These are phyloP conservation scores for Mesembryanthemum crystallinum DNA, from an alignment of 148 eudicot genomes.

Conservation along the genomic window DNA sequence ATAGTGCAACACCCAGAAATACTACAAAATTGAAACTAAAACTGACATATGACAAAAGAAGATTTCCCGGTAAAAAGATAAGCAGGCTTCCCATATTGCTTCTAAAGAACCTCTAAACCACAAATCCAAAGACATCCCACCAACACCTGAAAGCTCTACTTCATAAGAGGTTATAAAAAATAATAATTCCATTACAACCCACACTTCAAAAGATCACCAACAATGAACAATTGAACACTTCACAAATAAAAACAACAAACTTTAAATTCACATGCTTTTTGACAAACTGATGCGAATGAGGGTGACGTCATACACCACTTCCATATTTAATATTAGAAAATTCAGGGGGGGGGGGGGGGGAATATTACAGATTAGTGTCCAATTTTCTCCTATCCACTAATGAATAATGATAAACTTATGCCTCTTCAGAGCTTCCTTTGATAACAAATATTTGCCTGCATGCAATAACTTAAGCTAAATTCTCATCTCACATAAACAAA, in stretches of 20 bases:
- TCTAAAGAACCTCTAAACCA: not conserved
- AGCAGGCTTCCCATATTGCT: not conserved
- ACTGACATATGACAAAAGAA: not conserved
- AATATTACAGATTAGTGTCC: not conserved
- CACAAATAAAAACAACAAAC: not conserved
- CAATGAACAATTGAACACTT: not conserved
- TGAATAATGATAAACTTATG: not conserved
- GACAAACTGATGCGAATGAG: not conserved
- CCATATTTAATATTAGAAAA: not conserved
- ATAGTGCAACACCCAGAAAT: not conserved
- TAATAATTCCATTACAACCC: not conserved
- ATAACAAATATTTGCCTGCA: slow-evolving; percentile 2
- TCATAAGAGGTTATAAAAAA: not conserved
- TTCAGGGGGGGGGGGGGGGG: not conserved
- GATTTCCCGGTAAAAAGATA: not conserved
- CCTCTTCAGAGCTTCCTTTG: not conserved
- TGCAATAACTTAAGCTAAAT: not conserved
- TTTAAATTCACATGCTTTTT: not conserved
- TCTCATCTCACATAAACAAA: not conserved
- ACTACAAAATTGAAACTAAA: not conserved
- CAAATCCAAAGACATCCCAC: not conserved
- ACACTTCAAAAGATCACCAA: not conserved
- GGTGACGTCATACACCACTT: not conserved
- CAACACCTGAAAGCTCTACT: not conserved
- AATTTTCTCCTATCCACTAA: not conserved